Conservation (phyloP, 2,329 filamentous ascomycete species). For the Aspergillus caelatus region DNA sequence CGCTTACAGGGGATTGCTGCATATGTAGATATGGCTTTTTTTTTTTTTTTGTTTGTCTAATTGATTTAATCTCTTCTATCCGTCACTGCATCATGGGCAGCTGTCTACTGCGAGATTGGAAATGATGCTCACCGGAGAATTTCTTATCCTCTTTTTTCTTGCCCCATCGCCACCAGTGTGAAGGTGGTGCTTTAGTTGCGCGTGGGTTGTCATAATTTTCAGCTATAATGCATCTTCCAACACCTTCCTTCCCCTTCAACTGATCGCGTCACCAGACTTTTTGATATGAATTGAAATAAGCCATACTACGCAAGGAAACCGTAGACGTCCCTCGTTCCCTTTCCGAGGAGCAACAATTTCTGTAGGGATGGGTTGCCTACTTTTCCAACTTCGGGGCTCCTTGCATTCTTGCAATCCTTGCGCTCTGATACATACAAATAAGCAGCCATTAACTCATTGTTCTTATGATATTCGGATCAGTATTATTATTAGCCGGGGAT, state of each 20-base stretch:
- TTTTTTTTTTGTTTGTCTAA: background rate
- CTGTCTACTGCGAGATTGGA: slow-evolving; percentile 3
- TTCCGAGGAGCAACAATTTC: background rate
- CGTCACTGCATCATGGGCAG: slow-evolving; percentile 5
- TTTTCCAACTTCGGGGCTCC: slow-evolving; percentile 24
- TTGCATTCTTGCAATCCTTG: slow-evolving; percentile 31
- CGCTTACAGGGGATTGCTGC: no score
- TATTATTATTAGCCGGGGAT: background rate
- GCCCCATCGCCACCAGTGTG: slow-evolving; percentile 8
- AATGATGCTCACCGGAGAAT: slow-evolving; percentile 15
- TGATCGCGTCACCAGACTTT: slow-evolving; percentile 16
- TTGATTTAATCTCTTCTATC: background rate
- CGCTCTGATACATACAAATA: slow-evolving; percentile 16
- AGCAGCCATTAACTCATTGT: background rate
- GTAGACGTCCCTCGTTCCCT: background rate
- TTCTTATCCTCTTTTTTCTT: slow-evolving; percentile 4
- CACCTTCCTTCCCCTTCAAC: background rate
- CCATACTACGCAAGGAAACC: slow-evolving; percentile 15
- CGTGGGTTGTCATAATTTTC: slow-evolving; percentile 14
- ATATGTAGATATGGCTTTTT: no score
- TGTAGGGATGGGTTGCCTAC: slow-evolving; percentile 5
- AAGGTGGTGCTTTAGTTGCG: slow-evolving; percentile 8
- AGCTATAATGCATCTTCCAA: background rate
- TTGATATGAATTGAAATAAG: background rate
- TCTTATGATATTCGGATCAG: background rate